These are phyloP conservation scores for Tuber magnatum DNA, from an alignment of 495 filamentous ascomycete genomes.

Conservation along the genomic window DNA sequence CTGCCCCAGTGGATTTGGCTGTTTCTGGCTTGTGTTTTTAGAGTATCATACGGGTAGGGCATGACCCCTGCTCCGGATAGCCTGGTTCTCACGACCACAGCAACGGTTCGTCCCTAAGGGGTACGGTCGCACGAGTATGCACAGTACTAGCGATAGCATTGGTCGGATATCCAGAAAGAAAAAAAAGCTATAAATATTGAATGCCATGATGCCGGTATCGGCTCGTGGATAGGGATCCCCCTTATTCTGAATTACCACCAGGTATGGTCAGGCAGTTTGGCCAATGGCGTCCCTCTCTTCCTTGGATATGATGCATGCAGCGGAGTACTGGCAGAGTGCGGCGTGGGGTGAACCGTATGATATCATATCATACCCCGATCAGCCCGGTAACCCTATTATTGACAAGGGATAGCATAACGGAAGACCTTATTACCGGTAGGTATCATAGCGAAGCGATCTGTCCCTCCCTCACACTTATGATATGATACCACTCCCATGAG, in stretches of 20 bases:
- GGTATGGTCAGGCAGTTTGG: not conserved
- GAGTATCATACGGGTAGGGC: not conserved
- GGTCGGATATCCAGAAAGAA: not conserved
- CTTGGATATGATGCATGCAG: not conserved
- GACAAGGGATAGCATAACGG: not conserved
- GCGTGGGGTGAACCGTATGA: not conserved
- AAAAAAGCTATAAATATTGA: no score
- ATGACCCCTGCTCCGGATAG: not conserved
- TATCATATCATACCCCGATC: not conserved
- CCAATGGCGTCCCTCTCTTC: not conserved
- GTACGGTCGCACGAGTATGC: no score
- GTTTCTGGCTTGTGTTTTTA: not conserved
- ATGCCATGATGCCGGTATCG: not conserved
- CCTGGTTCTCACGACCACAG: no score
- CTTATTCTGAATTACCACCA: not conserved
- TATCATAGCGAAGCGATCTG: not conserved
- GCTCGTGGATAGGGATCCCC: not conserved
- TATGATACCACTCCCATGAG: no score
- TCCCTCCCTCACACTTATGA: not conserved
- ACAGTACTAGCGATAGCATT: not conserved
- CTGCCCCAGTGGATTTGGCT: not conserved
- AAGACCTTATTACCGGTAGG: not conserved
- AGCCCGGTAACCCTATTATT: not conserved
- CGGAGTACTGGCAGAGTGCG: not conserved
- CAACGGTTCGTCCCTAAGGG: not conserved